Evolutionary conservation across 305 asterid genomes (phyloP).

Genomic region (Fraxinus nigra): DNA sequence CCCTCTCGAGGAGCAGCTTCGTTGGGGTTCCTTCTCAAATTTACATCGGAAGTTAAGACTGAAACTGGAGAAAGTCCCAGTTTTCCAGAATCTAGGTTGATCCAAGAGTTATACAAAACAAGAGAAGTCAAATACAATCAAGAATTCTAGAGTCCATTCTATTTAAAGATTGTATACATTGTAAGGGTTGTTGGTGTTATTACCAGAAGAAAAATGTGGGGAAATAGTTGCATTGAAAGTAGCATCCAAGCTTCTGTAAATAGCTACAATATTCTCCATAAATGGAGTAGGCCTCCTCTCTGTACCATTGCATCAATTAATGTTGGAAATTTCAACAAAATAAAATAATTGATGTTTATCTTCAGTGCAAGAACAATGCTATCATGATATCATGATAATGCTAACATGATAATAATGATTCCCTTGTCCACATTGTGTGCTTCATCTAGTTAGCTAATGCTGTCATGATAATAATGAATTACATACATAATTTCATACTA

Average conservation of each 20-base stretch:
- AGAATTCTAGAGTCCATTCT: background rate
- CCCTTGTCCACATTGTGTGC: background rate
- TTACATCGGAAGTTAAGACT: constrained; percentile 22
- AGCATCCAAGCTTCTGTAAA: constrained; percentile 59
- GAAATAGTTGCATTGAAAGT: constrained; percentile 47
- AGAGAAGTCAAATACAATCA: background rate
- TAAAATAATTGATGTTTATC: background rate
- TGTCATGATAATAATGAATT: background rate
- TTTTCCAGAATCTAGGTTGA: constrained; percentile 22
- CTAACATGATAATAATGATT: background rate
- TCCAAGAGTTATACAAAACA: background rate
- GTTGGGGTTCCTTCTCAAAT: constrained; percentile 10
- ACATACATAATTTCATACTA: background rate
- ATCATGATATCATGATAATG: background rate
- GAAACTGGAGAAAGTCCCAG: constrained; percentile 6
- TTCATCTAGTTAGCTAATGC: background rate
- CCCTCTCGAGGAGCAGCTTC: constrained; percentile 23
- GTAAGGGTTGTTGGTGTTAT: background rate
- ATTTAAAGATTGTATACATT: background rate
- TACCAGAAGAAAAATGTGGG: constrained; percentile 55
- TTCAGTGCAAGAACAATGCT: background rate
- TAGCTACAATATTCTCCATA: constrained; percentile 60
- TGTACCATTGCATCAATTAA: constrained; percentile 26
- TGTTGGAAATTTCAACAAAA: background rate
- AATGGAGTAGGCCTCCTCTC: constrained; percentile 67